Evolutionary conservation across 2,329 filamentous ascomycete species (phyloP).

Genomic region (Penicillium sp.): DNA sequence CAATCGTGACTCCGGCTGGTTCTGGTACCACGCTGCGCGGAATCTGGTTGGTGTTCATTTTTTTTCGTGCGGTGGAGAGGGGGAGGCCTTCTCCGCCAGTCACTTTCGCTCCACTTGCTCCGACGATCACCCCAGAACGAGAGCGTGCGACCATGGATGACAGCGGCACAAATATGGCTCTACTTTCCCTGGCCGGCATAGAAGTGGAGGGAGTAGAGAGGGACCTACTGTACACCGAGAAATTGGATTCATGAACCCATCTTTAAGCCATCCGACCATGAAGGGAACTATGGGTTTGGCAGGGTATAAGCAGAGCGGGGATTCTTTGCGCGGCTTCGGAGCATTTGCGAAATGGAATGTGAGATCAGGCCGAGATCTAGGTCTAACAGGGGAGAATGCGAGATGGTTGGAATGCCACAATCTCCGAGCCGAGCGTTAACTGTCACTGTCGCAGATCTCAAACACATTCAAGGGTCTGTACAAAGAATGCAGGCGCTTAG

Average conservation of each 20-base stretch:
- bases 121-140: slow-evolving; percentile 20
- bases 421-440: not conserved
- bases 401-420: not conserved
- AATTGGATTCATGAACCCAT: no score
- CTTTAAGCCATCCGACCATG: no score
- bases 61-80: not conserved
- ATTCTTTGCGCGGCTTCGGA: not conserved
- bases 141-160: slow-evolving; percentile 7
- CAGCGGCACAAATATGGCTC: not conserved
- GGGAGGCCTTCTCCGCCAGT: slow-evolving; percentile 10
- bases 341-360: slow-evolving; percentile 2
- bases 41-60: slow-evolving; percentile 10
- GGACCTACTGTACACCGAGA: no score
- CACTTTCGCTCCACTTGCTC: slow-evolving; percentile 13
- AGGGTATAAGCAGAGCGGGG: not conserved
- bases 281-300: not conserved
- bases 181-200: no score
- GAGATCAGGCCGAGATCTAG: not conserved
- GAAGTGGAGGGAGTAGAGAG: not conserved
- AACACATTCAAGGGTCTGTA: not conserved
- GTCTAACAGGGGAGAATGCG: not conserved
- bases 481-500: not conserved
- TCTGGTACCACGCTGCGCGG: slow-evolving; percentile 4
- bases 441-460: not conserved
- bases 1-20: not conserved